Evolutionary conservation across 2,329 filamentous ascomycete species (phyloP), one percentile per base, ranked within the genome.

Genomic region (Pestalotiopsis sp.): DNA sequence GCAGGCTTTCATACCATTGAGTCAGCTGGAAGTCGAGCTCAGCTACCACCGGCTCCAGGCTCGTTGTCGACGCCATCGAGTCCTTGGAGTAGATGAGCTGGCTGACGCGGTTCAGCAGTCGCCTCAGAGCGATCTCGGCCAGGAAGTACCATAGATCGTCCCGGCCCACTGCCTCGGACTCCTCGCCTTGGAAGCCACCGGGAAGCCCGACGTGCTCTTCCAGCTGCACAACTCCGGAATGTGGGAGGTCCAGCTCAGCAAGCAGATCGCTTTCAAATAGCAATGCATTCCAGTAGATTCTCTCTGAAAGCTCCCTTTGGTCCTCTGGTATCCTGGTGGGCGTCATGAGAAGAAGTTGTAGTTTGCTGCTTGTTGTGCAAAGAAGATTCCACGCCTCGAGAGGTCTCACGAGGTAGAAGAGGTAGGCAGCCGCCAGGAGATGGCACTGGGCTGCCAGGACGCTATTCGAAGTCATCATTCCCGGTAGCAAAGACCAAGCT

Each of bases 91-190:
- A 94, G 71, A 94, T 92, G 74, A 94, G 88, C 77, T 94, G 91
- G 81, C 91, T 93, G 74, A 93, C 92, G 69, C 92, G 87, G 78
- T 94, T 94, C 73, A 95, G 85, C 3, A 96, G 86, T 68, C 93
- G 85, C 60, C 93, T 88, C 13, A 96, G 83, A 4, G 92, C 93
- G 71, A 96, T 95, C 75, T 95, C 93, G 49, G 93, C 93, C 38
- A 95, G 83, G 74, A 95, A 95, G 76, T 96, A 96, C 92, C 93
- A 95, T 14, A 95, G 83, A 69, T 95, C 92, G 74, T 95, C 93
- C 63, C 89, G 87, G 13, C 91, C 92, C 7, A 90, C 88, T 6
- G 87, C 83, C 71, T 88, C 87, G 7, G 84, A 83, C 71, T 91
- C 88, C 67, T 91, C 89, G n/a, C 90, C 90, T 74, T 93, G 91